phyloP scores from a whole-genome alignment of 1,284 basidiomycete genomes.

The Leccinum huronense region DNA sequence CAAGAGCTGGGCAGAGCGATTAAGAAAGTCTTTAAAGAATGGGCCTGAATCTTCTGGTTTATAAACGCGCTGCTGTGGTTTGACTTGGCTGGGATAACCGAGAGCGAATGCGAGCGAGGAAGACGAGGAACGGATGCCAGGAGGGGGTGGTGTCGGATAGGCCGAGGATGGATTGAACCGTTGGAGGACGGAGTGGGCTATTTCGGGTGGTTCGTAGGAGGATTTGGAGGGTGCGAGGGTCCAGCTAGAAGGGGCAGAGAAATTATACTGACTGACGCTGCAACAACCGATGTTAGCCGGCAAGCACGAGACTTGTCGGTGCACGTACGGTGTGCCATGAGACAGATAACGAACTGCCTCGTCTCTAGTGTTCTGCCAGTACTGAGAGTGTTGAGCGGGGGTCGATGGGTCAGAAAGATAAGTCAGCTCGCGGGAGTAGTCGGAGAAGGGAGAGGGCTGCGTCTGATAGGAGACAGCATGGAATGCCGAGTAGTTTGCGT shows the following conservation, averaged over 20 bases:
- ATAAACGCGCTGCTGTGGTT: constrained; percentile 38
- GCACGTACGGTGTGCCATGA: constrained; percentile 30
- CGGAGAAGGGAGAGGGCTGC: constrained; percentile 33
- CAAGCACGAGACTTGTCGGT: background rate
- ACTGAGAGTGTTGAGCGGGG: constrained; percentile 31
- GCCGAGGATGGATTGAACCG: constrained; percentile 54
- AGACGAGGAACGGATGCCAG: constrained; percentile 58
- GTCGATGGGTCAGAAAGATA: constrained; percentile 34
- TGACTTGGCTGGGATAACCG: constrained; percentile 44
- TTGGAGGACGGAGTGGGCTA: constrained; percentile 64
- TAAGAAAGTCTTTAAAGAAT: constrained; percentile 64
- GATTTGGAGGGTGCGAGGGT: constrained; percentile 41
- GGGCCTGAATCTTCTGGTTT: constrained; percentile 55
- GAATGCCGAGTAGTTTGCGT: constrained; percentile 52
- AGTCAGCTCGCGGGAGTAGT: constrained; percentile 34
- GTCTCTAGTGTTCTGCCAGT: constrained; percentile 34
- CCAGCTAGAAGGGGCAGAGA: constrained; percentile 39
- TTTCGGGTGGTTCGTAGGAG: constrained; percentile 45
- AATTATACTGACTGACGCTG: constrained; percentile 39
- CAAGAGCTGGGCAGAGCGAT: constrained; percentile 46
- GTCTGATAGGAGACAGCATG: constrained; percentile 36
- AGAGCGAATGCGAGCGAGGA: constrained; percentile 72
- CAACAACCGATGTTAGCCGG: constrained; percentile 8
- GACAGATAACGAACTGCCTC: constrained; percentile 34
- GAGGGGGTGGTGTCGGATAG: constrained; percentile 69